Conservation (phyloP, 2,329 filamentous ascomycete genomes). For the Aspergillus sojae region DNA sequence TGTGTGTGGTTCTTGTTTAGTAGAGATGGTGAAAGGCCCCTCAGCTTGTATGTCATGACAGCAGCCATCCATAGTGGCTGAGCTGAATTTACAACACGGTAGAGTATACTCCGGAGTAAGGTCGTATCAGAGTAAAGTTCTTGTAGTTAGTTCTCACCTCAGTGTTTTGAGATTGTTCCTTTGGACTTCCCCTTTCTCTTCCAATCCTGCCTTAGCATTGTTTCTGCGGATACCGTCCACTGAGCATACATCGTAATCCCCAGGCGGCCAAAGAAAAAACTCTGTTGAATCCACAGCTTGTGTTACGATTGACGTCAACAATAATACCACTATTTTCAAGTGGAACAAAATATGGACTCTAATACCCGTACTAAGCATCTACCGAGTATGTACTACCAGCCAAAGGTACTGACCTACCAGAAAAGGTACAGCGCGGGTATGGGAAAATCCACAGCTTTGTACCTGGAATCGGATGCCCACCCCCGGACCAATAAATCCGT, state of each 20-base stretch:
- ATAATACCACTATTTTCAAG: not conserved
- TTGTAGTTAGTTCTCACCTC: too few species aligned
- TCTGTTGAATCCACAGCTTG: not conserved
- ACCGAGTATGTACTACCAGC: too few species aligned
- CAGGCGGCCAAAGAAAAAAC: not conserved
- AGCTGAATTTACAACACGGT: not conserved
- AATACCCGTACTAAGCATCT: not conserved
- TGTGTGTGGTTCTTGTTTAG: constrained; percentile 3
- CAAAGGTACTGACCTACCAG: not conserved
- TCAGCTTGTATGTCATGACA: constrained; percentile 9
- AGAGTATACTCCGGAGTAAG: not conserved
- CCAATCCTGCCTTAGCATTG: not conserved
- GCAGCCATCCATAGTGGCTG: not conserved
- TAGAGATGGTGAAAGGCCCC: not conserved
- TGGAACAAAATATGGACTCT: not conserved
- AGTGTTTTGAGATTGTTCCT: not conserved
- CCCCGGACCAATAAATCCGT: constrained; percentile 17
- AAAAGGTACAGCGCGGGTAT: not conserved
- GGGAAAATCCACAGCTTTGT: constrained; percentile 12
- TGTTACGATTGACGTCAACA: constrained; percentile 1
- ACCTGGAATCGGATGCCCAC: constrained; percentile 9
- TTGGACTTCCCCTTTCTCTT: not conserved
- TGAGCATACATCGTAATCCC: not conserved
- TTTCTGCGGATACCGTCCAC: not conserved
- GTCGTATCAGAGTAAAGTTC: not conserved